A percentile compares a stretch with the other conserved stretches of the same genome.
Evolutionary conservation across 148 eudicot genomes (phyloP).

Genomic region (Rhododendron kiyosumense): DNA sequence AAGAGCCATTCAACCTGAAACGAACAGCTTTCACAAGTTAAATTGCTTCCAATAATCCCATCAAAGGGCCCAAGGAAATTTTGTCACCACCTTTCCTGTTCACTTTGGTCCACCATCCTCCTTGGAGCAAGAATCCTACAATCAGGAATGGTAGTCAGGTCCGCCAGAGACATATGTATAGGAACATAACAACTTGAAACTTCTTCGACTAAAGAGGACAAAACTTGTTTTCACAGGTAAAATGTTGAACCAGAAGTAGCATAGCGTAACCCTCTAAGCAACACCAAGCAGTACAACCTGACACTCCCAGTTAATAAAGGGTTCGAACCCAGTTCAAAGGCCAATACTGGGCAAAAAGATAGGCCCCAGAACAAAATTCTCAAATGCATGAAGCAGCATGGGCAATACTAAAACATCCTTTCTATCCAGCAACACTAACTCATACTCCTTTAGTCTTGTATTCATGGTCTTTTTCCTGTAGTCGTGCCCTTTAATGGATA

Average conservation of each 20-base stretch:
- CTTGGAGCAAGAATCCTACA: slow-evolving; percentile 39
- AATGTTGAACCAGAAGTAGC: neutral
- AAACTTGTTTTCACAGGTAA: neutral
- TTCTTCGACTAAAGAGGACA: slow-evolving; percentile 22
- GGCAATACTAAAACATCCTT: neutral
- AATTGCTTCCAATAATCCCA: slow-evolving; percentile 72
- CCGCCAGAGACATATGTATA: slow-evolving; percentile 49
- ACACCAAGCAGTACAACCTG: neutral
- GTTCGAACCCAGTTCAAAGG: neutral
- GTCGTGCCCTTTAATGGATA: neutral
- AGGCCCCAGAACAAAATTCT: neutral
- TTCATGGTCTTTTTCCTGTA: neutral
- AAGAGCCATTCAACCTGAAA: slow-evolving; percentile 67
- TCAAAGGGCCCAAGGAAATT: slow-evolving; percentile 76
- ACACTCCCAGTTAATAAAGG: too few relatives aligned
- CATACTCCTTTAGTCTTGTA: neutral
- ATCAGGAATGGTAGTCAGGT: slow-evolving; percentile 37
- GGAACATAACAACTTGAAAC: slow-evolving; percentile 50
- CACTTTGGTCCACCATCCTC: slow-evolving; percentile 30
- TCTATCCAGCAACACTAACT: neutral
- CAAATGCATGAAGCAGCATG: neutral
- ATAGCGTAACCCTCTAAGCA: neutral
- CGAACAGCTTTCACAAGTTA: slow-evolving; percentile 77
- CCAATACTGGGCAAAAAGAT: neutral
- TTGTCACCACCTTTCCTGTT: slow-evolving; percentile 58